phyloP scores from a whole-genome alignment of 1,284 basidiomycete species.

The Irpex rosettiformis region DNA sequence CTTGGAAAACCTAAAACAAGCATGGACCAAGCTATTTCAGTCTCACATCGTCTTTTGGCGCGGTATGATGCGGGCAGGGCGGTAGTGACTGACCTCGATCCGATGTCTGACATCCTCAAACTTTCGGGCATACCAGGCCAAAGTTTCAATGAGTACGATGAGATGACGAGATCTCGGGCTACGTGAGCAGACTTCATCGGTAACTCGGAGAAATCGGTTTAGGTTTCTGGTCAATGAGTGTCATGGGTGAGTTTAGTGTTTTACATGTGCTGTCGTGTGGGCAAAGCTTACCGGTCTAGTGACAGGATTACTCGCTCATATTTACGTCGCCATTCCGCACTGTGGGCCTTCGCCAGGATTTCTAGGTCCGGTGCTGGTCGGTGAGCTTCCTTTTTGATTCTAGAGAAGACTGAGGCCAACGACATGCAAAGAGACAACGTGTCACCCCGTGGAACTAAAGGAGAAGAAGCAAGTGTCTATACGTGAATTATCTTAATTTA shows the following conservation, averaged over 20 bases:
- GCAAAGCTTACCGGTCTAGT: slow-evolving; percentile 1
- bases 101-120: slow-evolving; percentile 8
- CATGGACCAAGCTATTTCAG: not conserved
- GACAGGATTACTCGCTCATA: slow-evolving; percentile 6
- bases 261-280: not conserved
- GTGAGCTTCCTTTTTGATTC: not conserved
- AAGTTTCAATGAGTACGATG: not conserved
- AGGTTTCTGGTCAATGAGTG: slow-evolving; percentile 3
- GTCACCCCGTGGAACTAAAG: not conserved
- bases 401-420: not conserved
- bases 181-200: slow-evolving; percentile 6
- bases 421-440: not conserved
- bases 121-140: slow-evolving; percentile 9
- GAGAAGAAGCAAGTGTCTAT: not conserved
- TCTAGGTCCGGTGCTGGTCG: not conserved
- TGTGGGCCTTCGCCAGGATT: not conserved
- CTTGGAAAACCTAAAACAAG: slow-evolving; percentile 5
- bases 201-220: slow-evolving; percentile 2
- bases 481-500: not conserved
- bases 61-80: not conserved
- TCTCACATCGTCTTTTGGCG: not conserved
- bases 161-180: slow-evolving; percentile 9
- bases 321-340: slow-evolving; percentile 1
- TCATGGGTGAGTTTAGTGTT: not conserved
- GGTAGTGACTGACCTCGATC: slow-evolving; percentile 1